phyloP scores from a whole-genome alignment of 1,139 yeast species.

The Hyphopichia buzzinii region DNA sequence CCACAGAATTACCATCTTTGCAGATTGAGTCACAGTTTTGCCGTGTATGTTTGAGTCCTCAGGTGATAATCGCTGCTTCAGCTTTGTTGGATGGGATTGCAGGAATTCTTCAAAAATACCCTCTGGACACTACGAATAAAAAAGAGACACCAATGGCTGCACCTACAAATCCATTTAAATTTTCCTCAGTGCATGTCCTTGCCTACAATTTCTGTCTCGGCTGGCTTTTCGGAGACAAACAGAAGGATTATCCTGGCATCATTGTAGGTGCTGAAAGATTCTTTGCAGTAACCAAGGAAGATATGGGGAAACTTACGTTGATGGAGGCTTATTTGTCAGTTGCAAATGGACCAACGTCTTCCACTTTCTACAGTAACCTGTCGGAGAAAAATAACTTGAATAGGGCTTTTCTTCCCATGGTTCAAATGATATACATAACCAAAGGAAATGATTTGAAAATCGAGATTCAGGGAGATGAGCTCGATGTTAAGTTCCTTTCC shows the following conservation, averaged over 20 bases:
- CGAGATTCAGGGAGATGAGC: conserved; percentile 59
- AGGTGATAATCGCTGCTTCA: conserved; percentile 41
- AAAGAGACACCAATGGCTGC: background rate
- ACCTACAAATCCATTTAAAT: conserved; percentile 1
- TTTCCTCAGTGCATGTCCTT: conserved; percentile 55
- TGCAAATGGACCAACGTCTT: conserved; percentile 58
- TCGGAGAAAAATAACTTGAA: conserved; percentile 49
- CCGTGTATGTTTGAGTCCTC: conserved; percentile 56
- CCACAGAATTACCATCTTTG: conserved; percentile 18
- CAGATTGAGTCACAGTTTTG: conserved; percentile 60
- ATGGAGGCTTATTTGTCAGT: conserved; percentile 64
- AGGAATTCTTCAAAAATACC: background rate
- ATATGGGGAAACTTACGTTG: conserved; percentile 63
- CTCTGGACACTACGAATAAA: background rate
- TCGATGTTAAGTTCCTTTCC: conserved; percentile 63
- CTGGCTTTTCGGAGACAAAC: conserved; percentile 56
- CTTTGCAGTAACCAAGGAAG: conserved; percentile 59
- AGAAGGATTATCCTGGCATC: conserved; percentile 61
- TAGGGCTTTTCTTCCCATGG: conserved; percentile 64
- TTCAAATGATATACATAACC: conserved; percentile 57
- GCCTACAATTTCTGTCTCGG: conserved; percentile 72
- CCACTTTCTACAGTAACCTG: conserved; percentile 48
- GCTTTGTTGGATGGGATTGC: conserved; percentile 15
- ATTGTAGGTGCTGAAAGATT: conserved; percentile 72
- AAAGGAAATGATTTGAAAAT: conserved; percentile 38